These are phyloP conservation scores for Colletotrichum salicis DNA, from an alignment of 2,329 filamentous ascomycete species.

Conservation along the genomic window DNA sequence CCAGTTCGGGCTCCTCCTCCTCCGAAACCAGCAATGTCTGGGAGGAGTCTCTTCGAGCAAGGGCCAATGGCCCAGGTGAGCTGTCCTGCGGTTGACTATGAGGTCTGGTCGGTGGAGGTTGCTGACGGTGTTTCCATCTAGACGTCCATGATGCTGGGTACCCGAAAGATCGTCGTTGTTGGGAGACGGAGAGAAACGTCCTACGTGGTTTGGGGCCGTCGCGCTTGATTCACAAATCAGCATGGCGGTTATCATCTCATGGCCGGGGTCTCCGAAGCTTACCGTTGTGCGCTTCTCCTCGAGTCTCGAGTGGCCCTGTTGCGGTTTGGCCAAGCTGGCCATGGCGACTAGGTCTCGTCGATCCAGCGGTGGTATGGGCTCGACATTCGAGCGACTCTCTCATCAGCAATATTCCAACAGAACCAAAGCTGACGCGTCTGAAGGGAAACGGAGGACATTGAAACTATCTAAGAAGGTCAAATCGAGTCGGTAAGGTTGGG, in stretches of 20 bases:
- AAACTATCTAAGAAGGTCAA: background rate
- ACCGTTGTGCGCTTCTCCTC: constrained; percentile 22
- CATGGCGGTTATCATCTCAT: background rate
- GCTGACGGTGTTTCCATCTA: constrained; percentile 21
- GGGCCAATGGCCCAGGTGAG: background rate
- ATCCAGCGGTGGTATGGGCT: background rate
- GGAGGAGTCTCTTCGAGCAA: background rate
- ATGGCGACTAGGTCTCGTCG: constrained; percentile 13
- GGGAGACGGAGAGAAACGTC: background rate
- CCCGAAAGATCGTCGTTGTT: background rate
- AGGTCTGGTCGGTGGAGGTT: background rate
- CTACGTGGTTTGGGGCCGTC: background rate
- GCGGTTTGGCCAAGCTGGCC: constrained; percentile 19
- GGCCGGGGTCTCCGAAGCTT: background rate
- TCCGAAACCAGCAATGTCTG: background rate
- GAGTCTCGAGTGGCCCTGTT: background rate
- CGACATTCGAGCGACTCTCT: constrained; percentile 3
- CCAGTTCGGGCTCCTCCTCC: background rate
- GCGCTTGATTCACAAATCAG: background rate
- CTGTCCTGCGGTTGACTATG: background rate
- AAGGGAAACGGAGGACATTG: background rate
- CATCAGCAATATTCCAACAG: background rate
- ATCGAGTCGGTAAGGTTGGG: background rate
- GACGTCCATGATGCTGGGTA: constrained; percentile 13
- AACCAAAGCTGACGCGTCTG: background rate